These are phyloP conservation scores for Pouteria campechiana DNA, from an alignment of 179 eudicot genomes.

Conservation along the genomic window DNA sequence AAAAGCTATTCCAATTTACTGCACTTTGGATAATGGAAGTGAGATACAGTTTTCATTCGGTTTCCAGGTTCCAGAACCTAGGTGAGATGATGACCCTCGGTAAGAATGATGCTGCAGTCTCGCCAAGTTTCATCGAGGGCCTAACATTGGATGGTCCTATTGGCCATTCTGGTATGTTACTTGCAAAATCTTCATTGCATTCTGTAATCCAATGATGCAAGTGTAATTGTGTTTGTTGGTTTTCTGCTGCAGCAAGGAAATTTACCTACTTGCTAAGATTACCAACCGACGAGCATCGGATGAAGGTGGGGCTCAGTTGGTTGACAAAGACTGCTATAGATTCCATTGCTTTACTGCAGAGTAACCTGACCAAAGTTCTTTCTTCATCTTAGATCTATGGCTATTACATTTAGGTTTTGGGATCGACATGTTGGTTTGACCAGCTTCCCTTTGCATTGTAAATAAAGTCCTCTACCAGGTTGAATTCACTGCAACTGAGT, in stretches of 20 bases:
- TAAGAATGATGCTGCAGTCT: conserved; percentile 71
- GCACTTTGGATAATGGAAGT: too few relatives aligned
- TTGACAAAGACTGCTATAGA: conserved; percentile 77
- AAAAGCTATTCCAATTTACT: too few relatives aligned
- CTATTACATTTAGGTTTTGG: too few relatives aligned
- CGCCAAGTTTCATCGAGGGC: conserved; percentile 85
- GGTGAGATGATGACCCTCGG: conserved; percentile 99
- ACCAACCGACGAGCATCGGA: conserved; percentile 87
- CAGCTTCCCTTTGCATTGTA: too few relatives aligned
- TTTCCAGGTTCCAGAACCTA: conserved; percentile 77
- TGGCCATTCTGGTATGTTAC: conserved; percentile 94
- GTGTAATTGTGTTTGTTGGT: not conserved
- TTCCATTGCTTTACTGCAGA: conserved; percentile 58
- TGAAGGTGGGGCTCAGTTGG: conserved; percentile 96
- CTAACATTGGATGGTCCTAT: conserved; percentile 83
- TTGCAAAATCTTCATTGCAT: too few relatives aligned
- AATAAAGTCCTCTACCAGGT: too few relatives aligned
- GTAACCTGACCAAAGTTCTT: conserved; percentile 48
- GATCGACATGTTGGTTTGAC: too few relatives aligned
- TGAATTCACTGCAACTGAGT: too few relatives aligned
- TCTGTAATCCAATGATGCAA: too few relatives aligned
- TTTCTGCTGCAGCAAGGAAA: conserved; percentile 61
- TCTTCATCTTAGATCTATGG: conserved; percentile 25
- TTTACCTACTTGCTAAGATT: conserved; percentile 74
- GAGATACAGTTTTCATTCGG: too few relatives aligned